phyloP scores from a whole-genome alignment of 2,329 filamentous ascomycete genomes.

The Mollisia scopiformis region DNA sequence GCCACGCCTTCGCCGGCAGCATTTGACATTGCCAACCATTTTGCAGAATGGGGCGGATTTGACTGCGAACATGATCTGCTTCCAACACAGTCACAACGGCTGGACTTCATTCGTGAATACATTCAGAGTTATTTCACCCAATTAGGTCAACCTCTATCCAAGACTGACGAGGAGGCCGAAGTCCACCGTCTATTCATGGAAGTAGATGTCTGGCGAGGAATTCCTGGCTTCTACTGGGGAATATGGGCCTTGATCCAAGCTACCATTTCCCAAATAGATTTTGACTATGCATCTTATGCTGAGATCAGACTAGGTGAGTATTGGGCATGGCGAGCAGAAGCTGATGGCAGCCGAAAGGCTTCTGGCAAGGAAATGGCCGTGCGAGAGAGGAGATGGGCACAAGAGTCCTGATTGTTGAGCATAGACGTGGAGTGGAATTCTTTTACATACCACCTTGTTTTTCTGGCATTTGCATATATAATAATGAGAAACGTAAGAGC shows the following conservation, averaged over 20 bases:
- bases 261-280: constrained; percentile 92
- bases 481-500: background rate
- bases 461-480: constrained; percentile 17
- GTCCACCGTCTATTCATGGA: constrained; percentile 73
- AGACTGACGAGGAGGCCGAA: constrained; percentile 59
- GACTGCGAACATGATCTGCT: constrained; percentile 88
- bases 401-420: constrained; percentile 22
- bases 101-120: constrained; percentile 83
- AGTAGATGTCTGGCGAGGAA: constrained; percentile 84
- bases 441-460: constrained; percentile 7
- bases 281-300: constrained; percentile 93
- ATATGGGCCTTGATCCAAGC: constrained; percentile 97
- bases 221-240: constrained; percentile 90
- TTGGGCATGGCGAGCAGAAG: constrained; percentile 84
- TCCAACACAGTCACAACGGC: constrained; percentile 76
- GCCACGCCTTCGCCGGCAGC: constrained; percentile 91
- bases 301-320: constrained; percentile 87
- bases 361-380: constrained; percentile 65
- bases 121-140: constrained; percentile 71
- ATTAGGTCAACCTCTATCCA: constrained; percentile 42
- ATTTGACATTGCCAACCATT: constrained; percentile 97
- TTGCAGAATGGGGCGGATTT: constrained; percentile 97
- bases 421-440: background rate
- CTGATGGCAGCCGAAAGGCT: constrained; percentile 60
- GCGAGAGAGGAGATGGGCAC: constrained; percentile 76